A percentile compares a stretch with the other conserved stretches of the same genome.
Conservation (phyloP, 1,284 basidiomycete species). For the Earliella scabrosa region DNA sequence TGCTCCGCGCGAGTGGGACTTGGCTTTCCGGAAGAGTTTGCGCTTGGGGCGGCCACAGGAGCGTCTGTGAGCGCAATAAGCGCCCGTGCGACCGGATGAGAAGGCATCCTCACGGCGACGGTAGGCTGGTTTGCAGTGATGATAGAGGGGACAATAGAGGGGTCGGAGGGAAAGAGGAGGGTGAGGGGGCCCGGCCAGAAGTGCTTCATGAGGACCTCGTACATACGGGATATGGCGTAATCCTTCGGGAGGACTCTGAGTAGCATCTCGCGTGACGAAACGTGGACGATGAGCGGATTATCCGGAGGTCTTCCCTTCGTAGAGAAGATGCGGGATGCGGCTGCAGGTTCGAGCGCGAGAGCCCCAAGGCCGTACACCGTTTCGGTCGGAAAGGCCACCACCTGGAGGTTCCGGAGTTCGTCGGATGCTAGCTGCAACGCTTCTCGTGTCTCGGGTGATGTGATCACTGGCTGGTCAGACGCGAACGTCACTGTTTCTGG, state of each 20-base stretch:
- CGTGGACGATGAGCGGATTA: slow-evolving; percentile 98
- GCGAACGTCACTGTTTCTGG: slow-evolving; percentile 32
- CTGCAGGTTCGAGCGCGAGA: slow-evolving; percentile 71
- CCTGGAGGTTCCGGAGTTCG: slow-evolving; percentile 28
- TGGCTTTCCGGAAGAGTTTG: slow-evolving; percentile 94
- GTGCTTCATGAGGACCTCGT: slow-evolving; percentile 72
- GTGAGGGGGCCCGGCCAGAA: slow-evolving; percentile 98
- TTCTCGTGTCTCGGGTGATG: slow-evolving; percentile 26
- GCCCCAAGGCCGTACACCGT: slow-evolving; percentile 98
- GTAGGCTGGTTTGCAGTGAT: slow-evolving; percentile 84
- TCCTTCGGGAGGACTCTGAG: slow-evolving; percentile 66
- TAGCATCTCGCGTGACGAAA: slow-evolving; percentile 88
- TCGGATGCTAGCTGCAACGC: slow-evolving; percentile 31
- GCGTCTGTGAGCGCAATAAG: slow-evolving; percentile 78
- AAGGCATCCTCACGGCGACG: slow-evolving; percentile 93
- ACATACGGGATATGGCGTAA: slow-evolving; percentile 66
- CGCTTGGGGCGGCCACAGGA: slow-evolving; percentile 94
- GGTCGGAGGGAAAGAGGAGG: slow-evolving; percentile 83
- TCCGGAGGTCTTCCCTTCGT: slow-evolving; percentile 94
- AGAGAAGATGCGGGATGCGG: slow-evolving; percentile 80
- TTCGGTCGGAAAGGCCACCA: slow-evolving; percentile 94
- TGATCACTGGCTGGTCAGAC: slow-evolving; percentile 26
- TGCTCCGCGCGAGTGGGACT: slow-evolving; percentile 93
- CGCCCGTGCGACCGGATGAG: slow-evolving; percentile 90
- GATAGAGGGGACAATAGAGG: slow-evolving; percentile 59